Evolutionary conservation across 2,329 filamentous ascomycete genomes (phyloP).

Genomic region (Curvularia hawaiiensis): DNA sequence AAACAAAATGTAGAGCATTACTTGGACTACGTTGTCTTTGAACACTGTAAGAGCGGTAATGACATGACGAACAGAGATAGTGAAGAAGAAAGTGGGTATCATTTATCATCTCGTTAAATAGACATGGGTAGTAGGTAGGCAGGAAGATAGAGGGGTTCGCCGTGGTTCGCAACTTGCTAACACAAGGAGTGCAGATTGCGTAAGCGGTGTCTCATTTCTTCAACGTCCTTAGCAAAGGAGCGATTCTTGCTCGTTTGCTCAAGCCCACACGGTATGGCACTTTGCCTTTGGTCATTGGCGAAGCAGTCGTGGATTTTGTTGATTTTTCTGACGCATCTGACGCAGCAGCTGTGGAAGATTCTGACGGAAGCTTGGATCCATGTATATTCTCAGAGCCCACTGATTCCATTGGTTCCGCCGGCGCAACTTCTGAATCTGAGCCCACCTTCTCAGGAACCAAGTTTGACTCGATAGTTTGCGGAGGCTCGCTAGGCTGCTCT

Average conservation of each 20-base stretch:
- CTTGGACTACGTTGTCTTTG: not conserved
- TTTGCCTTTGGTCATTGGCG: slow-evolving; percentile 45
- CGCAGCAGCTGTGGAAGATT: not conserved
- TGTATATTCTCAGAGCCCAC: not conserved
- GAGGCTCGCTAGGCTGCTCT: not conserved
- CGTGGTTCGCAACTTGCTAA: not conserved
- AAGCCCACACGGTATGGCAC: slow-evolving; percentile 55
- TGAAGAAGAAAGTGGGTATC: not conserved
- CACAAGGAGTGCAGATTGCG: not conserved
- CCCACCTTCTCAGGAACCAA: not conserved
- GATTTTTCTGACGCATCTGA: slow-evolving; percentile 26
- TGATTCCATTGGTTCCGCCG: not conserved
- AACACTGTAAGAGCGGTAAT: not conserved
- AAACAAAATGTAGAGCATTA: not conserved
- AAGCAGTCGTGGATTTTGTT: slow-evolving; percentile 24
- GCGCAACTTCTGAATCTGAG: not conserved
- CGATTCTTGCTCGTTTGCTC: slow-evolving; percentile 55
- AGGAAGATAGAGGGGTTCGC: not conserved
- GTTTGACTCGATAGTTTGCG: slow-evolving; percentile 12
- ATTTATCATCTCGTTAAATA: not conserved
- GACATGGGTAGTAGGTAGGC: not conserved
- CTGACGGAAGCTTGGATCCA: not conserved
- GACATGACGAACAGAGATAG: not conserved
- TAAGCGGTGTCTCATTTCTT: slow-evolving; percentile 45
- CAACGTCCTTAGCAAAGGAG: slow-evolving; percentile 54